Conservation (phyloP, 805 yeast genomes). For the Ascoidea tarda region DNA sequence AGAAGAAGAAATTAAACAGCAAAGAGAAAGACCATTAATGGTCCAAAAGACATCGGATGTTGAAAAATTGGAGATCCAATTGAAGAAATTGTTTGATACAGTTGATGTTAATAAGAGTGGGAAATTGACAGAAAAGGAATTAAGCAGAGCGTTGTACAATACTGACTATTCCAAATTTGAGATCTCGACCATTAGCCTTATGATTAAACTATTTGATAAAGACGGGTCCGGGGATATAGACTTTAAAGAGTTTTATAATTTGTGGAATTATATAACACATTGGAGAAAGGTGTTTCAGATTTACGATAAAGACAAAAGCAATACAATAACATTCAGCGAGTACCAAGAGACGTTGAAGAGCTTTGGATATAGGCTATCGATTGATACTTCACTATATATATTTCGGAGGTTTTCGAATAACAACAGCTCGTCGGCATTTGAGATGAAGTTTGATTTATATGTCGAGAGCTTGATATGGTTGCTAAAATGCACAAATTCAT, state of each 20-base stretch:
- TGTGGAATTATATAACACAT: slow-evolving; percentile 58
- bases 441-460: slow-evolving; percentile 62
- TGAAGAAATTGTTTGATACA: slow-evolving; percentile 35
- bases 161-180: slow-evolving; percentile 48
- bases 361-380: slow-evolving; percentile 52
- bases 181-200: slow-evolving; percentile 42
- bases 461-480: slow-evolving; percentile 71
- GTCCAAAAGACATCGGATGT: slow-evolving; percentile 7
- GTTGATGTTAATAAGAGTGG: slow-evolving; percentile 44
- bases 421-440: slow-evolving; percentile 16
- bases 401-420: slow-evolving; percentile 31
- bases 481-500: slow-evolving; percentile 62
- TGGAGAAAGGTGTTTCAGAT: slow-evolving; percentile 53
- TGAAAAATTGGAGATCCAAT: slow-evolving; percentile 25
- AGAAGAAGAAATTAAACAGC: slow-evolving; percentile 7
- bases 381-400: slow-evolving; percentile 42
- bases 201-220: slow-evolving; percentile 51
- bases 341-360: slow-evolving; percentile 50
- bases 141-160: slow-evolving; percentile 44
- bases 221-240: slow-evolving; percentile 32
- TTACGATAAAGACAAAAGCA: slow-evolving; percentile 44
- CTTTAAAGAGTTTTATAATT: slow-evolving; percentile 50
- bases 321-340: slow-evolving; percentile 53
- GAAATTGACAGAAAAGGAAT: slow-evolving; percentile 36
- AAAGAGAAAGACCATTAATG: slow-evolving; percentile 7